phyloP scores from a whole-genome alignment of 2,329 filamentous ascomycete genomes.

The Trichoderma koningiopsis region DNA sequence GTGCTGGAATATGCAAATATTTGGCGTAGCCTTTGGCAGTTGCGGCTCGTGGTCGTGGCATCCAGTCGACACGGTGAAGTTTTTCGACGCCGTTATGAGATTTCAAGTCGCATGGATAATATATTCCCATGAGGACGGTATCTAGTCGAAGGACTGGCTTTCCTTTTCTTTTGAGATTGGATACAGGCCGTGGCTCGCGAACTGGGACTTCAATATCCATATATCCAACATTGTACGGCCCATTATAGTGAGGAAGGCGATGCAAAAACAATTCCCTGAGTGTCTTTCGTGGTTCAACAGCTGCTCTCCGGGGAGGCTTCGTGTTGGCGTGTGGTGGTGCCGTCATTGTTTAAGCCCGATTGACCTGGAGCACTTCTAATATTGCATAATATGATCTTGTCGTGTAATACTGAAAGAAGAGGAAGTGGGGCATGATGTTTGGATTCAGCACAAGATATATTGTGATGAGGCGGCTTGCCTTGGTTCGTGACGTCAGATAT shows the following conservation, averaged over 20 bases:
- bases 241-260: slow-evolving; percentile 61
- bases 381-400: background rate
- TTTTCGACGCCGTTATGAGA: slow-evolving; percentile 38
- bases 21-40: slow-evolving; percentile 64
- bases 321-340: slow-evolving; percentile 2
- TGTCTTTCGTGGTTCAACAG: slow-evolving; percentile 36
- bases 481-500: slow-evolving; percentile 18
- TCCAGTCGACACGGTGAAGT: slow-evolving; percentile 61
- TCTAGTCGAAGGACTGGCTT: slow-evolving; percentile 47
- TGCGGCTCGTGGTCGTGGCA: slow-evolving; percentile 58
- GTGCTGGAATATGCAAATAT: slow-evolving; percentile 56
- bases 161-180: slow-evolving; percentile 43
- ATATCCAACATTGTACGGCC: slow-evolving; percentile 68
- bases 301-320: slow-evolving; percentile 26
- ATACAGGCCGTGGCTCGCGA: slow-evolving; percentile 44
- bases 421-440: background rate
- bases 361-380: background rate
- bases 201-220: slow-evolving; percentile 67
- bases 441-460: background rate
- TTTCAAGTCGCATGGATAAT: slow-evolving; percentile 59
- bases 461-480: background rate
- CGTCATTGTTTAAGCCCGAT: background rate
- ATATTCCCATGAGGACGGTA: slow-evolving; percentile 66
- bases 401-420: background rate
- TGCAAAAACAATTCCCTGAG: slow-evolving; percentile 45